Evolutionary conservation across 192 early-diverging fungal genomes (phyloP), one percentile per base, ranked within the genome.

Genomic region (Mortierella alpina): DNA sequence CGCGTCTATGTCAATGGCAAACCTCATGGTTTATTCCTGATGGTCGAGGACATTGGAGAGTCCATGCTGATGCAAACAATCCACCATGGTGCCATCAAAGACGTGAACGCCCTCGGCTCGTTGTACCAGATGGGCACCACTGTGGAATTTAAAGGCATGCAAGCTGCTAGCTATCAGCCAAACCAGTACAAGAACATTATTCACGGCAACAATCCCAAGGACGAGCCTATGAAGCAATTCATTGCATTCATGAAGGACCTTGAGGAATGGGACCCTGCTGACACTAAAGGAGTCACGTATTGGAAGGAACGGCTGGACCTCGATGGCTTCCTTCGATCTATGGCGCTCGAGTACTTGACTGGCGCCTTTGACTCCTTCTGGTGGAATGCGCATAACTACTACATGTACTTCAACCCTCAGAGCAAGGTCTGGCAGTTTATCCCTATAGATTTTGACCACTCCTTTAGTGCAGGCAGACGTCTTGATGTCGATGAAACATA

Each of bases 361-460:
- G 84, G 84, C n/a, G 66, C 72, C 48, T 85, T 79, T 79, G 84
- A 85, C 42, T 60, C 42, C 2, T 59, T 69, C 59, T 68, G 63
- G 59, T 73, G 58, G 76, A 76, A 75, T 54, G 84, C 75, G 1
- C 78, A 82, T 62, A 85, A 85, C 52, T 85, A 60, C 66, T 66
- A 67, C 51, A 49, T 85, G 46, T 82, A 85, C 60, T 68, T 61
- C 14, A 66, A 82, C 44, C 70, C 79, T 0, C 31, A 23, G 0
- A 12, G 53, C 17, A 66, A 64, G 14, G 40, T 53, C 31, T 82
- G 77, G 65, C 49, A 71, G 18, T 67, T 65, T 31, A 9, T 85
- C 50, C 84, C 84, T 9, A 82, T 77, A 44, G 84, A 85, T 49
- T 85, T 82, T 47, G 84, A 85, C 45, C 74, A 50, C 14, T 82